Conservation (phyloP, 257 asterid species). For the Solanum clarkiae region DNA sequence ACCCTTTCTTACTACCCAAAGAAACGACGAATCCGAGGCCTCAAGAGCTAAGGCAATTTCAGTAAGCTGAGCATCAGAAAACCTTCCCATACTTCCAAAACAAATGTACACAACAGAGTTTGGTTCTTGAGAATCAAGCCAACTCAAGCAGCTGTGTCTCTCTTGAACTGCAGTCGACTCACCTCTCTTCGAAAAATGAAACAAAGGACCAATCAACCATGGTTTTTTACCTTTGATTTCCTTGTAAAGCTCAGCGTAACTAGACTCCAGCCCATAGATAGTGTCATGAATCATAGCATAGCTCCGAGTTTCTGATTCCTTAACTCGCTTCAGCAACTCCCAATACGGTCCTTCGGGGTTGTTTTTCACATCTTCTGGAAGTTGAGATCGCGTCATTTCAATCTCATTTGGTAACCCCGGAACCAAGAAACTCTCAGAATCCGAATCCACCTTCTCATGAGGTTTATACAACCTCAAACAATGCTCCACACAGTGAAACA, state of each 20-base stretch:
- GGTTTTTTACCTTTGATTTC: background rate
- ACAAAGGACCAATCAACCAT: constrained; percentile 18
- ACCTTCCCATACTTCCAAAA: constrained; percentile 9
- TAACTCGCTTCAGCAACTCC: background rate
- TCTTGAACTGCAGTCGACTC: background rate
- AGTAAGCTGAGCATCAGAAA: constrained; percentile 6
- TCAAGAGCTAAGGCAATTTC: constrained; percentile 15
- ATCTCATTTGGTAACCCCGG: constrained; percentile 13
- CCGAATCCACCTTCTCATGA: constrained; percentile 10
- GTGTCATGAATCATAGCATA: constrained; percentile 6
- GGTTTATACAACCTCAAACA: constrained; percentile 6
- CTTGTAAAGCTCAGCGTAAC: constrained; percentile 8
- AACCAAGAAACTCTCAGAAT: constrained; percentile 9
- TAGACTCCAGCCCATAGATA: constrained; percentile 12
- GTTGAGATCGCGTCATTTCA: constrained; percentile 11
- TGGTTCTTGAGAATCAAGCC: constrained; percentile 4
- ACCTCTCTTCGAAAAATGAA: constrained; percentile 3
- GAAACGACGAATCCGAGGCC: background rate
- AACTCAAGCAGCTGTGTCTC: background rate
- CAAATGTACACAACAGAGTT: constrained; percentile 7
- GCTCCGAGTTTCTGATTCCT: constrained; percentile 8
- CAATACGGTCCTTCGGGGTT: background rate
- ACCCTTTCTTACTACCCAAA: constrained; percentile 11
- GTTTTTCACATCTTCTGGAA: background rate
- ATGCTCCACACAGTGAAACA: constrained; percentile 5